Evolutionary conservation across 768 basidiomycete species (phyloP), one percentile per base, ranked within the genome.

Genomic region (Termitomyces sp.): DNA sequence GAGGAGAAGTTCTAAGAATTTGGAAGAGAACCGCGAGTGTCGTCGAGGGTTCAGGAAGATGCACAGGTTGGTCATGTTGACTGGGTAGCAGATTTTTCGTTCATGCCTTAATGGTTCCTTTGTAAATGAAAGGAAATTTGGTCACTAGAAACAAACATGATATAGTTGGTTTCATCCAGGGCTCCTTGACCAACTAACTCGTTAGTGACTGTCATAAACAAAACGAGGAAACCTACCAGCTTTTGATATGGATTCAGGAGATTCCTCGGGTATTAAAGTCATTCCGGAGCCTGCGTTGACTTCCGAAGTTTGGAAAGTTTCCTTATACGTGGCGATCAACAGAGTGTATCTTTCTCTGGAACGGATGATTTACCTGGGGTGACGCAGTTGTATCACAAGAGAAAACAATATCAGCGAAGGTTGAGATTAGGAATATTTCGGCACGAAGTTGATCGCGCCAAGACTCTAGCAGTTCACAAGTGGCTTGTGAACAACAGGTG

Each of bases 101-200:
- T 31, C 57, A 56, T n/a, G 57, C 57, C 6, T n/a, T 56, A 10
- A 63, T 38, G 14, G 40, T 31, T 36, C 5, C 40, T 17, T 43
- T 29, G n/a, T 7, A 59, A 25, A 37, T 7, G 8, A 12, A 63
- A 59, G 14, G 29, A 17, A 15, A 43, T 5, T 5, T 17, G 42
- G 5, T 63, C 62, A 4, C 38, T 54, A 10, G 57, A 59, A 11
- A 40, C 5, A 12, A 63, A 63, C 2, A 6, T 56, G 8, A 63
- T 36, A 6, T 10, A 56, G n/a, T 10, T n/a, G 9, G 5, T 56
- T 42, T n/a, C 31, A 12, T 43, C 40, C 1, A 11, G 5, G 6
- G 3, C 40, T 55, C 6, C 14, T 52, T 25, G 25, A 25, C 25
- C 5, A 29, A 29, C 8, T 3, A 40, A 17, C 14, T 54, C 15